Percentiles rank a stretch among this genome's conserved stretches.
Conservation (phyloP, 208 protist species). For the Acanthamoeba polyphaga region DNA sequence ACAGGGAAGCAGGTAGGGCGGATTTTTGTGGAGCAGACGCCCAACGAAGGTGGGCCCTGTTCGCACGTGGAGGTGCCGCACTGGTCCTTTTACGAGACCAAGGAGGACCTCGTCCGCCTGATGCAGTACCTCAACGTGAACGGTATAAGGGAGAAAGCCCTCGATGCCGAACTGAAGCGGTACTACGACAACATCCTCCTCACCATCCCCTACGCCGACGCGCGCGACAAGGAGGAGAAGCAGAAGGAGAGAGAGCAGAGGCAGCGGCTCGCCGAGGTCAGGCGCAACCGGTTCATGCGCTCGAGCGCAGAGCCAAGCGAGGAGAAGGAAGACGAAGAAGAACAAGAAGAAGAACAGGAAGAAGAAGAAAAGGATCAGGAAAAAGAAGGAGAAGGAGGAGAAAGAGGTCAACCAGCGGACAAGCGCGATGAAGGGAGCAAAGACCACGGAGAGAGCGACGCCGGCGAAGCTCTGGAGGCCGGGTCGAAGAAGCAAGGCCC, state of each 20-base stretch:
- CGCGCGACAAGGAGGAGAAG: constrained; percentile 2
- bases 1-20: neutral
- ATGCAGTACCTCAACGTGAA: neutral
- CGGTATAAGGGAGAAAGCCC: neutral
- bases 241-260: neutral
- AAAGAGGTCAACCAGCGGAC: neutral
- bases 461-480: too few species aligned
- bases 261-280: neutral
- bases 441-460: too few species aligned
- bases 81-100: neutral
- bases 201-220: neutral
- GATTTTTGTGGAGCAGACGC: neutral
- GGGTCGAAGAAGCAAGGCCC: too few species aligned
- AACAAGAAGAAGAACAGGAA: neutral
- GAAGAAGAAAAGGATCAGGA: neutral
- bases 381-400: neutral
- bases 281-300: too few species aligned
- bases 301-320: too few species aligned
- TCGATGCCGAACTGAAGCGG: neutral
- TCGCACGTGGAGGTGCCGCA: neutral
- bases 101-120: neutral
- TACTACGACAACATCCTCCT: constrained; percentile 12
- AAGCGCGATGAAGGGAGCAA: neutral
- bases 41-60: neutral
- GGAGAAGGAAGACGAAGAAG: neutral